Percentiles rank a stretch among this genome's conserved stretches.
Evolutionary conservation across 2,329 filamentous ascomycete species (phyloP).

Genomic region (Xylaria multiplex): DNA sequence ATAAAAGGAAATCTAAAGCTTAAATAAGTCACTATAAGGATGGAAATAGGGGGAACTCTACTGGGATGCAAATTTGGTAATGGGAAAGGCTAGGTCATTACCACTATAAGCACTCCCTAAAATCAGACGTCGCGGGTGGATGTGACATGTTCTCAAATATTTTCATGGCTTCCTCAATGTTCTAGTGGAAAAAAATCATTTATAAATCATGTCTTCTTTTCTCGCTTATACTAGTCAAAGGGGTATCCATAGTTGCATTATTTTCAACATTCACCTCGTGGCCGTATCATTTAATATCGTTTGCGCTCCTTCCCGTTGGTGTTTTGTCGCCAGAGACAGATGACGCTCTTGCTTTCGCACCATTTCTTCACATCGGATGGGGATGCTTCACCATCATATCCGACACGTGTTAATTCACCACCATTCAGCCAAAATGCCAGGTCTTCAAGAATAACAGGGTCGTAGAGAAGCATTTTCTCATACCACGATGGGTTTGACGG

Average conservation of each 20-base stretch:
- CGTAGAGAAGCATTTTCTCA: conserved; percentile 93
- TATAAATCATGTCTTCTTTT: neutral
- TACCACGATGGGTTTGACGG: conserved; percentile 75
- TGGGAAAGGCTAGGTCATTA: no score
- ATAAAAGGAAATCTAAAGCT: no score
- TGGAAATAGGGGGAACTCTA: no score
- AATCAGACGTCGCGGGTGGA: no score
- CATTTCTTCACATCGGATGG: conserved; percentile 80
- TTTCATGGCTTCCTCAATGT: neutral
- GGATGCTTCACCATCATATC: conserved; percentile 72
- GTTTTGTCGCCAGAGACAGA: conserved; percentile 77
- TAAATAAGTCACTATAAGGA: no score
- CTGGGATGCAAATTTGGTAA: no score
- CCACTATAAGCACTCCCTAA: no score
- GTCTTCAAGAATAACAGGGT: conserved; percentile 89
- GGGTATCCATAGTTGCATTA: conserved; percentile 39
- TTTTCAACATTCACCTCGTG: conserved; percentile 17
- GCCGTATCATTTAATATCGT: conserved; percentile 49
- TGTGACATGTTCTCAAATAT: neutral
- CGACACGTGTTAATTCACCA: conserved; percentile 69
- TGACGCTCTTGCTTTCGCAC: conserved; percentile 89
- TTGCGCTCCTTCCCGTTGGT: conserved; percentile 64
- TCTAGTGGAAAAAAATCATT: neutral
- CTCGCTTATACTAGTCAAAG: conserved; percentile 13
- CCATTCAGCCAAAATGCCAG: conserved; percentile 84